Base-by-base conservation (phyloP, 495 filamentous ascomycete species). In the Ramalina intermedia region DNA sequence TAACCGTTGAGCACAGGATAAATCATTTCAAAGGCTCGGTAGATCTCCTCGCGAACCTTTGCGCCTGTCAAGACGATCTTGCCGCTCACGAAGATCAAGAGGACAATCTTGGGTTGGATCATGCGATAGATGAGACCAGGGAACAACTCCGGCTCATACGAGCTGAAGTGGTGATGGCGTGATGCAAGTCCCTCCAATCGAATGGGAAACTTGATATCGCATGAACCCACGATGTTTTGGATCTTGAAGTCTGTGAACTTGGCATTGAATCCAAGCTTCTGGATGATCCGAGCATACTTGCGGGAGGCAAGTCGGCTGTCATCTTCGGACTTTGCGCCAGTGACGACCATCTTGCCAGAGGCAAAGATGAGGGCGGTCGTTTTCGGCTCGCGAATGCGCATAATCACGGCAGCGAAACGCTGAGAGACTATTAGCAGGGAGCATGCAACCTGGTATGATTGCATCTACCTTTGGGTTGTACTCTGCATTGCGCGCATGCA, bases 241-340 rank as follows among this genome's bases (percentile, higher is more conserved):
- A 96, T 96, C 76, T 98, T 96, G 75, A 98, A 98, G 66, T 98
- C 91, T 51, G 88, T 95, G 70, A 98, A 98, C 79, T 95, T 96
- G 51, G 93, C 89, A 55, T 95, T 94, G 79, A 98, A 98, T 46
- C 91, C 91, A 50, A 98, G 87, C 72, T 98, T 98, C 73, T 98
- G 91, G 60, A 98, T 96, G 68, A 98, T 98, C 55, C 91, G 87
- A 20, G 91, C 91, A 67, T 96, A 98, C 71, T 98, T 98, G 67
- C 93, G 81, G 37, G 85, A 93, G 2, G 91, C 91, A 60, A 98
- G 78, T 67, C 94, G 93, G 41, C 87, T 94, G 61, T 96, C 93
- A 62, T 96, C 91, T 61, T 98, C 91, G 1, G 88, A 95, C 70
- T 98, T 98, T 47, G 93, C 91, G 68, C 91, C 91, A 33, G 91